These are phyloP conservation scores for Solanum tarijense DNA, from an alignment of 257 asterid genomes.

Conservation along the genomic window DNA sequence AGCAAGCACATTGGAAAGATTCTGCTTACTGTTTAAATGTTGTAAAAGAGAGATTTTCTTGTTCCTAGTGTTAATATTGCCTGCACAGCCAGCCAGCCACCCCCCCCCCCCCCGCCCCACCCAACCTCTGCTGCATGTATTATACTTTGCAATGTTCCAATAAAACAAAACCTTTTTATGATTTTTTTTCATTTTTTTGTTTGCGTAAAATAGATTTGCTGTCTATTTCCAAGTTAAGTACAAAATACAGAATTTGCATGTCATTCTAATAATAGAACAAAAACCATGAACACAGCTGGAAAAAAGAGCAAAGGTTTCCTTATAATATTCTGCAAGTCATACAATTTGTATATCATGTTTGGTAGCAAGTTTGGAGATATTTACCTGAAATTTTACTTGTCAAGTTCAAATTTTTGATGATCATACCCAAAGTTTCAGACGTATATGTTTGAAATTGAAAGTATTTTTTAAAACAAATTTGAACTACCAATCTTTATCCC, in stretches of 20 bases:
- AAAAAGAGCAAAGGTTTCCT: background rate
- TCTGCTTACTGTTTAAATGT: conserved; percentile 32
- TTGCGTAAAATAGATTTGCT: background rate
- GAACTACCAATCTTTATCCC: background rate
- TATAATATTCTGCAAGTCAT: background rate
- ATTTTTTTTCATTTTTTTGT: too few relatives aligned
- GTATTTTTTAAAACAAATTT: too few relatives aligned
- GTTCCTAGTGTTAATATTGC: background rate
- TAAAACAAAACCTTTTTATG: too few relatives aligned
- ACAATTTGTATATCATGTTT: background rate
- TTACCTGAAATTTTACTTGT: too few relatives aligned
- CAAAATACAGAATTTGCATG: too few relatives aligned
- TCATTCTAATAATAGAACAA: background rate
- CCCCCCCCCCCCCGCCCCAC: background rate
- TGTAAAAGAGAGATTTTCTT: background rate
- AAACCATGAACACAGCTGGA: background rate
- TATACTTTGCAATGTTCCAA: background rate
- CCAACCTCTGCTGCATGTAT: background rate
- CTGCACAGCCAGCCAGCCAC: background rate
- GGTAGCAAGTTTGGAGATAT: background rate
- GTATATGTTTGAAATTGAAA: too few relatives aligned
- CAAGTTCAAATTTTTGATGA: too few relatives aligned
- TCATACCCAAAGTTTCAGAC: too few relatives aligned
- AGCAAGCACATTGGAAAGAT: conserved; percentile 92
- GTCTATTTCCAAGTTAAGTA: background rate